Base-by-base conservation (phyloP, 495 filamentous ascomycete genomes). In the Letharia columbiana region DNA sequence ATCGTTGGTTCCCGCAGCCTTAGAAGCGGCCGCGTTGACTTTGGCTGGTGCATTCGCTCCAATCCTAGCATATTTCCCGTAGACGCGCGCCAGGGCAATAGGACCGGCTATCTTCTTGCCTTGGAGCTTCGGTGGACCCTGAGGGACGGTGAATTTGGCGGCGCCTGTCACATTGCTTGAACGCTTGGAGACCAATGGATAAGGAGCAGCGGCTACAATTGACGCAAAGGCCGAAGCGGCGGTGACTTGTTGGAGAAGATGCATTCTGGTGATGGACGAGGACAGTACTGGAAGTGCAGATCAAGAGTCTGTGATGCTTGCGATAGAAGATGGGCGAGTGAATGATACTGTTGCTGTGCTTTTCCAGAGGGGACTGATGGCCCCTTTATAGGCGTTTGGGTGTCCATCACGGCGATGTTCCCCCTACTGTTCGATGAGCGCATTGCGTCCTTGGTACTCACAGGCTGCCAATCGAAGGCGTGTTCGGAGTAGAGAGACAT, bases 21-120 rank as follows among this genome's bases (percentile, higher is more conserved):
- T 75, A 41, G 82, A 79, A 50, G 67, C 69, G 49, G 69, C 69
- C 8, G 75, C 74, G 52, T 73, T 73, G 66, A 85, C 71, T 52
- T 71, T 59, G 9, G 64, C 62, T 5, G 83, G 82, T 3, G 69
- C 63, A 35, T 31, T 50, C 57, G 64, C 49, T 12, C 83, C 74
- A 6, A 69, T 59, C 44, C 69, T 78, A 37, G 75, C 76, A 67
- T 78, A 85, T 70, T 82, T 83, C 70, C 68, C 64, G 58, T 80
- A 69, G 6, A 76, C 73, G 49, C 74, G 74, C 63, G 78, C 78
- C 64, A 80, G 77, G 50, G 76, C 70, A 61, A 69, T 77, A 17
- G 80, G 75, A 63, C 76, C 66, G 44, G 73, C 71, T 64, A 75
- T 70, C 50, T 73, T 74, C 41, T 62, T 66, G 59, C 65, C 65